A percentile compares a stretch with the other conserved stretches of the same genome.
These are phyloP conservation scores for Kernera saxatilis DNA, from an alignment of 345 rosid species.

Conservation along the genomic window DNA sequence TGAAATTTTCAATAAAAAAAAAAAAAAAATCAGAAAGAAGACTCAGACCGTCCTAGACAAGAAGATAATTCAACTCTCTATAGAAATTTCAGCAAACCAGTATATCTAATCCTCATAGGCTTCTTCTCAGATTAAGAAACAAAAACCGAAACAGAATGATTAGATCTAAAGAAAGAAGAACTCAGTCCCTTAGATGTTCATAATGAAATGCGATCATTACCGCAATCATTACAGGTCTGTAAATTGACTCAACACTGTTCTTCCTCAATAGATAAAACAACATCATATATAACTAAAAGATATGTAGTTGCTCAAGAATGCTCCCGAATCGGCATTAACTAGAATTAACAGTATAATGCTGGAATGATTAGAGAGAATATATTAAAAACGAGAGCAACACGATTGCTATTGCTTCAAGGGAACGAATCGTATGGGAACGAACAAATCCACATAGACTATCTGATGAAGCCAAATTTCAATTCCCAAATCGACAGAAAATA, in stretches of 20 bases:
- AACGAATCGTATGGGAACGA: constrained; percentile 72
- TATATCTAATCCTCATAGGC: neutral
- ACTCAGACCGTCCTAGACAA: constrained; percentile 13
- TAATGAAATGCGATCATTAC: constrained; percentile 61
- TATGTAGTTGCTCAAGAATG: constrained; percentile 45
- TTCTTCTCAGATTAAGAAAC: neutral
- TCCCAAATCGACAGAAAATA: neutral
- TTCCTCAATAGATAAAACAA: neutral
- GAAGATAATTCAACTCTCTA: neutral
- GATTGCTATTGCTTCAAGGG: constrained; percentile 65
- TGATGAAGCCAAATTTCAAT: constrained; percentile 48
- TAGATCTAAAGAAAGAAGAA: constrained; percentile 1
- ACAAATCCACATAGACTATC: constrained; percentile 66
- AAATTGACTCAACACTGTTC: constrained; percentile 60
- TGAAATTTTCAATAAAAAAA: neutral
- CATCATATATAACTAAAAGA: neutral
- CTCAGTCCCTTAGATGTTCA: constrained; percentile 98
- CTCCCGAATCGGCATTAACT: constrained; percentile 24
- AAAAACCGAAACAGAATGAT: neutral
- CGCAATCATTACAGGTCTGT: constrained; percentile 96
- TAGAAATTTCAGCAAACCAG: constrained; percentile 3
- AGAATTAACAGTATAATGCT: neutral
- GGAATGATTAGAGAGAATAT: neutral
- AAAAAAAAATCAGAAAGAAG: neutral
- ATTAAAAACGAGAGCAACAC: constrained; percentile 41